Base-by-base conservation (phyloP, 1,284 basidiomycete genomes). In the Cutaneotrichosporon arboriforme region DNA sequence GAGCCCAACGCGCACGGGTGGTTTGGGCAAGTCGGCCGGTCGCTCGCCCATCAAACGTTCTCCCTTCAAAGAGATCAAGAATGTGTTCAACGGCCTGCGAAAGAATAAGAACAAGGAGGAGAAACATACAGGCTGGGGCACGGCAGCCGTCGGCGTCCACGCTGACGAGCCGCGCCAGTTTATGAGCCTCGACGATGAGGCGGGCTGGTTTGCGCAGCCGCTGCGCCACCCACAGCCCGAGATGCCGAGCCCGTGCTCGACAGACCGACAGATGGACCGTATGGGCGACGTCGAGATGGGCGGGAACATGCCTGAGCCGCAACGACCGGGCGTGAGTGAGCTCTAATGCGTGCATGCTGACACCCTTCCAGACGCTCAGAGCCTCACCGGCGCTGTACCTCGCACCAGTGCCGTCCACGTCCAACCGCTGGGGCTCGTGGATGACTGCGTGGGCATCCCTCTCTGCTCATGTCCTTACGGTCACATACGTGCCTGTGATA, bases 231-330 rank as follows among this genome's bases (percentile, higher is more conserved):
- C 41, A 15, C 18, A 31, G 2, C 26, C 26, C 5, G 26, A 31
- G 26, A 31, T 31, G 26, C 26, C 5, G 7, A 31, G 26, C 26
- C 26, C 26, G 26, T 31, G 26, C 26, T 31, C 26, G 26, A 31
- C 26, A 31, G 26, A 31, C 26, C 26, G 60, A 39, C 18, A 40
- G 10, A 22, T 41, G 2, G 55, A 73, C 55, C 52, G 70, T 13
- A 71, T 71, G 69, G 70, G 67, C 14, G 68, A 68, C 46, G 60
- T 62, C 22, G 69, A 70, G 58, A 70, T 69, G 68, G 52, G 45
- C 9, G 10, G 10, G 7, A 10, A 31, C 10, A 7, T 31, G 26
- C 26, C 26, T 7, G 26, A 31, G 10, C 26, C 26, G 10, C 26
- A 31, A 10, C 26, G 7, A 10, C 26, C 5, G 10, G 26, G 26